phyloP scores from a whole-genome alignment of 371 early-diverging fungal species.

The Mucor racemosus region DNA sequence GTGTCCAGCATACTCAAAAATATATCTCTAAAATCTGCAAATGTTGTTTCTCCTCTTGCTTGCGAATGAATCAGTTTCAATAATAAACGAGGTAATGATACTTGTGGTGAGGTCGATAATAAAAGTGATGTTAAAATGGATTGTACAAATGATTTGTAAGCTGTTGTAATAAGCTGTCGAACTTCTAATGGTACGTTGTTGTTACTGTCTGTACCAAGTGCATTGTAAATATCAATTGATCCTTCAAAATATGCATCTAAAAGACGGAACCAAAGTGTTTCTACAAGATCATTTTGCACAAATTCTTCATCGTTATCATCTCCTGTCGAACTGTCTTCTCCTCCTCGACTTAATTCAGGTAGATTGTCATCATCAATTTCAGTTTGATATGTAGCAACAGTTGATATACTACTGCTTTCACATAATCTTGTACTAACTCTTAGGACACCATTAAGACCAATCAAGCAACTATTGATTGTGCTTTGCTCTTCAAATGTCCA shows the following conservation, averaged over 20 bases:
- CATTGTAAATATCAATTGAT: conserved; percentile 45
- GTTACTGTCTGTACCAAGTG: conserved; percentile 17
- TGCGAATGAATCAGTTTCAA: conserved; percentile 68
- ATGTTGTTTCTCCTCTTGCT: conserved; percentile 59
- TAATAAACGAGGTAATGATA: conserved; percentile 69
- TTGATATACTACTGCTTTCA: conserved; percentile 55
- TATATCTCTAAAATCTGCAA: conserved; percentile 77
- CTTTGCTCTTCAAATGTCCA: conserved; percentile 67
- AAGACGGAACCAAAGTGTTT: conserved; percentile 72
- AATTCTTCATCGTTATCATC: conserved; percentile 16
- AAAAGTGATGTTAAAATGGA: conserved; percentile 66
- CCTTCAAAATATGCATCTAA: conserved; percentile 67
- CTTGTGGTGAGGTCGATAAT: conserved; percentile 69
- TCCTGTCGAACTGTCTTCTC: conserved; percentile 15
- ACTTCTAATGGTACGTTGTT: conserved; percentile 27
- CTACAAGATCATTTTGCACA: conserved; percentile 49
- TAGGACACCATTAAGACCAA: conserved; percentile 63
- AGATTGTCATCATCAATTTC: conserved; percentile 15
- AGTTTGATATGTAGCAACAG: not conserved
- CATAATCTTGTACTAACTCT: conserved; percentile 66
- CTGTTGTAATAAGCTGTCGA: conserved; percentile 49
- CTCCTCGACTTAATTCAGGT: conserved; percentile 19
- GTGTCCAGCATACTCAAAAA: conserved; percentile 79
- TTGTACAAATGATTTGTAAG: conserved; percentile 69
- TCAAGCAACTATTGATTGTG: conserved; percentile 54